These are phyloP conservation scores for Tricholoma matsutake DNA, from an alignment of 768 basidiomycete species.

Conservation along the genomic window DNA sequence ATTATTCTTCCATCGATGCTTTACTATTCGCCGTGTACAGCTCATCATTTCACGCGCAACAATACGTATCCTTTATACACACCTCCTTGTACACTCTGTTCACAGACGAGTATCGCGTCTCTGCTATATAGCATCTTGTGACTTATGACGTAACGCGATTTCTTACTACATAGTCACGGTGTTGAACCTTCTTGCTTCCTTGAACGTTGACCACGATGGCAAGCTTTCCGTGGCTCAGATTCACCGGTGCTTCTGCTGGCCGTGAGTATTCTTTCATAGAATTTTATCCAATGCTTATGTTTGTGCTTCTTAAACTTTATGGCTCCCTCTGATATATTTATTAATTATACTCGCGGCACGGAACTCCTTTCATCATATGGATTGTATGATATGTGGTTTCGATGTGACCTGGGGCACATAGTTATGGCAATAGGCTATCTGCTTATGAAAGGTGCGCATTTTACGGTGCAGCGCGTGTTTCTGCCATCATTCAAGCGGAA, in stretches of 20 bases:
- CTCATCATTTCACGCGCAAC: background rate
- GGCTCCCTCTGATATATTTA: background rate
- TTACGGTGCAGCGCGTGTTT: constrained; percentile 10
- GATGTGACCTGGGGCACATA: constrained; percentile 19
- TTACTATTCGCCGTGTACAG: background rate
- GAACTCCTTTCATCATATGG: background rate
- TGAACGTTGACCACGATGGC: constrained; percentile 28
- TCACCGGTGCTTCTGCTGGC: constrained; percentile 43
- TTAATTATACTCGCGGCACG: background rate
- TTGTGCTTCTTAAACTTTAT: background rate
- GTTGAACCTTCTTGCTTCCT: background rate
- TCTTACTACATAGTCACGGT: too few relatives aligned
- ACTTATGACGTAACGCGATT: background rate
- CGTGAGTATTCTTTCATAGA: constrained; percentile 36
- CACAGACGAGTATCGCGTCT: background rate
- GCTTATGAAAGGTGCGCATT: constrained; percentile 55
- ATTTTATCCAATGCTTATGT: constrained; percentile 1
- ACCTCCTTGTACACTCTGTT: background rate
- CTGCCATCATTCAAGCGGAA: background rate
- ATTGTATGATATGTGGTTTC: background rate
- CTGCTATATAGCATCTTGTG: background rate
- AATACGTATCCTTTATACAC: too few relatives aligned
- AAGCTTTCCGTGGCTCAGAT: constrained; percentile 57
- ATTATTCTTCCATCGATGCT: background rate
- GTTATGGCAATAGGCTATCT: constrained; percentile 56